These are phyloP conservation scores for Ustilago nuda DNA, from an alignment of 1,284 basidiomycete genomes.

Conservation along the genomic window DNA sequence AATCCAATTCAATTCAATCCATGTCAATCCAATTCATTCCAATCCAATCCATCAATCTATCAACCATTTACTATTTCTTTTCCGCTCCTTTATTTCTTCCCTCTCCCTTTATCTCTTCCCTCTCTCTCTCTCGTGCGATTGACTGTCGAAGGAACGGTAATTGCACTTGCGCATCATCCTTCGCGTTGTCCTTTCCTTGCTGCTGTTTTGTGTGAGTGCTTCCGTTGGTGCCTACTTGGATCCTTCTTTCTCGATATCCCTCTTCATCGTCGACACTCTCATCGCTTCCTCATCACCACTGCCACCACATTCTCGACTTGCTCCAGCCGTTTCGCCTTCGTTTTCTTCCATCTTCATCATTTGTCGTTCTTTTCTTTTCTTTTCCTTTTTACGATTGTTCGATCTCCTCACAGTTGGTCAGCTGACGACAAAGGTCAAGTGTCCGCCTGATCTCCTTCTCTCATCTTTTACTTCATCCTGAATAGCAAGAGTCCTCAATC, in stretches of 20 bases:
- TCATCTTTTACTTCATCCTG: background rate
- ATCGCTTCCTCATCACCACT: background rate
- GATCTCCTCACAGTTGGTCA: background rate
- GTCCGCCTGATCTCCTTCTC: background rate
- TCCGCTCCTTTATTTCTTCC: too few relatives aligned
- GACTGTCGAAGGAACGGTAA: background rate
- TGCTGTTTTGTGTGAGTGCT: background rate
- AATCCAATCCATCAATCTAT: too few relatives aligned
- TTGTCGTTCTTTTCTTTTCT: background rate
- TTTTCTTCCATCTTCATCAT: background rate
- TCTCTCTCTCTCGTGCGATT: slow-evolving; percentile 7
- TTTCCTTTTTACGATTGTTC: background rate
- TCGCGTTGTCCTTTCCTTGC: slow-evolving; percentile 9
- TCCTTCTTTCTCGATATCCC: background rate
- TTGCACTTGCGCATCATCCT: background rate
- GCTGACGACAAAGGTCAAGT: background rate
- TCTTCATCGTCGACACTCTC: background rate
- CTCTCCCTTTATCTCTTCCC: background rate
- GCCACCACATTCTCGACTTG: background rate
- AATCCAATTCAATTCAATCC: too few relatives aligned
- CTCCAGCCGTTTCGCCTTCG: background rate
- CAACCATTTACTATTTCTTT: too few relatives aligned
- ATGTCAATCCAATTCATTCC: too few relatives aligned
- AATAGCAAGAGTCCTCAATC: background rate
- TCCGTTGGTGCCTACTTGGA: slow-evolving; percentile 2